Conservation (phyloP, 2,329 filamentous ascomycete genomes). For the Fusarium austroafricanum region DNA sequence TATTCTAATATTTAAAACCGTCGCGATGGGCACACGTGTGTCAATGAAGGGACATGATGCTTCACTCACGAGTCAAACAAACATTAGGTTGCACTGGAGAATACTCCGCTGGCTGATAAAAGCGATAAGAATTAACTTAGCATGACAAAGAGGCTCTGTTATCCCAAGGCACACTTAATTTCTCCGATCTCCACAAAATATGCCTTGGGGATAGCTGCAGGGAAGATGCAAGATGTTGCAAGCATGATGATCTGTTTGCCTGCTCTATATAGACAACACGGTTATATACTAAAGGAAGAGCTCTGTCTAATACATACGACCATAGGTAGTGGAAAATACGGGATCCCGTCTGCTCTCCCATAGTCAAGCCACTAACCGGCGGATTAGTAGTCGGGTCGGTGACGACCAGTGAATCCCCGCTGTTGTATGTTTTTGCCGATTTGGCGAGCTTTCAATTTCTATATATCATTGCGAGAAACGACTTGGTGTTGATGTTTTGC, state of each 20-base stretch:
- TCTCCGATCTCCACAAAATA: no score
- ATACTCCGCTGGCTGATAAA: neutral
- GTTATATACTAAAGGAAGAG: fast-evolving
- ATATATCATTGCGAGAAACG: no score
- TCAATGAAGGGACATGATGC: slow-evolving; percentile 2
- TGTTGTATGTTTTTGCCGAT: slow-evolving; percentile 10
- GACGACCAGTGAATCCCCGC: slow-evolving; percentile 10
- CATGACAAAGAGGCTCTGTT: neutral
- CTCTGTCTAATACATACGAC: fast-evolving
- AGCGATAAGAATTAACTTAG: neutral
- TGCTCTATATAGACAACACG: fast-evolving
- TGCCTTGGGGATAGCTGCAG: no score
- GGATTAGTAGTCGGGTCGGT: slow-evolving; percentile 8
- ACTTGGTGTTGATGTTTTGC: no score
- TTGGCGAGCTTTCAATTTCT: no score
- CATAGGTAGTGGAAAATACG: slow-evolving; percentile 3
- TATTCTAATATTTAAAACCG: neutral
- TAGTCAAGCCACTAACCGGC: slow-evolving; percentile 5
- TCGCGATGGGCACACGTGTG: slow-evolving; percentile 15
- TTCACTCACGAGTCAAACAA: slow-evolving; percentile 2
- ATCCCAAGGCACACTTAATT: no score
- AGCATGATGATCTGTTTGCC: neutral
- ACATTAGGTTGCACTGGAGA: neutral
- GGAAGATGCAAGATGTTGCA: neutral
- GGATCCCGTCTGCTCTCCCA: slow-evolving; percentile 8